Base-by-base conservation (phyloP, 441 rosid species). In the Gossypium schwendimanii region DNA sequence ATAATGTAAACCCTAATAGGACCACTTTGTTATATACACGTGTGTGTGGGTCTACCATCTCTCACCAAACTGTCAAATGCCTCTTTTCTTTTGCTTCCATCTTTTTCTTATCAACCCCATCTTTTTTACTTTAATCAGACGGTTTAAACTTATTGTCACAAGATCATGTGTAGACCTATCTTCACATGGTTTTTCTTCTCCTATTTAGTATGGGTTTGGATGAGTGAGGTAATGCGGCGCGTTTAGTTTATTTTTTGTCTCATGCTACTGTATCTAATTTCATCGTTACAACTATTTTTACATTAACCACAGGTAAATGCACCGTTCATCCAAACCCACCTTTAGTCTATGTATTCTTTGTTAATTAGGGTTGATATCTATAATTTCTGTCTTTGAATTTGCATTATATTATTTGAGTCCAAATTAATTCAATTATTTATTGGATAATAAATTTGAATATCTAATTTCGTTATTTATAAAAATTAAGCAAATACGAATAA, bases 41-140 rank as follows among this genome's bases (percentile, higher is more conserved):
- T 76, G 90, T 80, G 91, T 78, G 79, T 77, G 88, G 86, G 71
- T 73, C 89, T 70, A 64, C 84, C 70, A 2, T 66, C 79, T 66
- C 79, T 69, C 54, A 76, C 85, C 86, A 72, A 75, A 87, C 83
- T 77, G 73, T 69, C 72, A 57, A 73, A 36, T 36, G 10, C 41
- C 10, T 21, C 15, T 26, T 72, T 44, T 74, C 36, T 44, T 81
- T 50, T 62, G 63, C 49, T 57, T 24, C 26, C 36, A 58, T 23
- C 15, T n/a, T n/a, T 9, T 24, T 21, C 23, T 9, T 24, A n/a
- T 5, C 62, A 50, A 28, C 54, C 62, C 66, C 23, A 52, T 15
- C 44, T 10, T 12, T 47, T 39, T n/a, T 15, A 69, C 33, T 45
- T 26, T 8, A 28, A 78, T 73, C 80, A 0, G 17, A 61, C 71